phyloP scores from a whole-genome alignment of 768 basidiomycete genomes.

The Psilocybe subaeruginosa region DNA sequence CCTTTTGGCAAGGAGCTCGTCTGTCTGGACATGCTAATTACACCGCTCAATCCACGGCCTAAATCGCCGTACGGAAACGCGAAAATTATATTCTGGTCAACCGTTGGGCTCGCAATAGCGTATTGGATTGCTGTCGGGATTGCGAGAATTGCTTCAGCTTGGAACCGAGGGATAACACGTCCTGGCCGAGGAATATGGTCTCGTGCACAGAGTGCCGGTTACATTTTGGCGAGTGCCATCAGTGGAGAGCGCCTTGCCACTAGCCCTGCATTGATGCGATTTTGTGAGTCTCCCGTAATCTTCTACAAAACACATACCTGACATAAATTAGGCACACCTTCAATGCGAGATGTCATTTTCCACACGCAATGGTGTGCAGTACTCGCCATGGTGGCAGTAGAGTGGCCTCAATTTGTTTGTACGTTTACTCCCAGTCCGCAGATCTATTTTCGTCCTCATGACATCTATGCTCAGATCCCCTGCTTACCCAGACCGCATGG shows the following conservation, averaged over 20 bases:
- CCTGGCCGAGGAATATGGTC: constrained; percentile 67
- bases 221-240: constrained; percentile 89
- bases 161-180: constrained; percentile 71
- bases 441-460: constrained; percentile 13
- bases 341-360: constrained; percentile 88
- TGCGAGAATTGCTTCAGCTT: constrained; percentile 84
- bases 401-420: constrained; percentile 95
- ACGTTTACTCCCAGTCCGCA: constrained; percentile 32
- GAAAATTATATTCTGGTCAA: constrained; percentile 70
- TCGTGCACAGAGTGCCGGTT: constrained; percentile 80
- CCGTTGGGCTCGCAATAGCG: constrained; percentile 71
- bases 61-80: constrained; percentile 68
- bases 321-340: constrained; percentile 74
- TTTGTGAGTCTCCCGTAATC: constrained; percentile 58
- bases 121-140: constrained; percentile 86
- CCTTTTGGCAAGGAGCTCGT: constrained; percentile 80
- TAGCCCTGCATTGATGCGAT: constrained; percentile 85
- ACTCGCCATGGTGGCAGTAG: constrained; percentile 90
- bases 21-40: constrained; percentile 79
- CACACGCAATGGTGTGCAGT: constrained; percentile 93
- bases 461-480: constrained; percentile 67
- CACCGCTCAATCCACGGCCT: constrained; percentile 69
- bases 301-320: constrained; percentile 6
- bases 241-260: constrained; percentile 89
- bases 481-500: constrained; percentile 89